Conservation (phyloP, 768 basidiomycete genomes). For the Tricholoma hemisulphureum region DNA sequence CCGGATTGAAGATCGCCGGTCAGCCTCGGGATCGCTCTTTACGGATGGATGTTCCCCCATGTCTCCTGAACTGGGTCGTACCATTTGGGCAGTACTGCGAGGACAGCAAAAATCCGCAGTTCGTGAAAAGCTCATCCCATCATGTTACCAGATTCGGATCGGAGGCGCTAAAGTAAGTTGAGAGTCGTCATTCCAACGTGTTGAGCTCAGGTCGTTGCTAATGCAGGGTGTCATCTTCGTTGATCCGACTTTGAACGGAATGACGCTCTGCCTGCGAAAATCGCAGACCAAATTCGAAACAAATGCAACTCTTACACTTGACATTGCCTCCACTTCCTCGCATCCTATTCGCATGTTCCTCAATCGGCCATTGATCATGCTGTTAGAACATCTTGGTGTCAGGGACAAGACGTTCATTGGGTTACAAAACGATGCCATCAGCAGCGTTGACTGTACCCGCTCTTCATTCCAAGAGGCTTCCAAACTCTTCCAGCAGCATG, state of each 20-base stretch:
- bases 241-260: slow-evolving; percentile 36
- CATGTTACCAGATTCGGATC: slow-evolving; percentile 44
- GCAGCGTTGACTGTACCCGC: slow-evolving; percentile 33
- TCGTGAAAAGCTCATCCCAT: slow-evolving; percentile 27
- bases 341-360: slow-evolving; percentile 43
- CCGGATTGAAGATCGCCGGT: slow-evolving; percentile 28
- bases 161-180: slow-evolving; percentile 35
- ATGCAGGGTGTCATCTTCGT: slow-evolving; percentile 44
- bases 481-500: slow-evolving; percentile 41
- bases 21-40: slow-evolving; percentile 33
- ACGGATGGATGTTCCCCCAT: slow-evolving; percentile 54
- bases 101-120: slow-evolving; percentile 20
- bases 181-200: neutral
- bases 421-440: slow-evolving; percentile 39
- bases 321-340: slow-evolving; percentile 47
- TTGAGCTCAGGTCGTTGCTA: neutral
- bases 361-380: slow-evolving; percentile 47
- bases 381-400: slow-evolving; percentile 48
- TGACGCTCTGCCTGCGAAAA: slow-evolving; percentile 37
- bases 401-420: slow-evolving; percentile 28
- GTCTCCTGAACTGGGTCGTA: slow-evolving; percentile 34
- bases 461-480: slow-evolving; percentile 35
- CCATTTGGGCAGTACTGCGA: slow-evolving; percentile 37
- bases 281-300: slow-evolving; percentile 52
- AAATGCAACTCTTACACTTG: slow-evolving; percentile 35